Evolutionary conservation across 805 yeast genomes (phyloP).

Genomic region (Hanseniaspora meyeri): DNA sequence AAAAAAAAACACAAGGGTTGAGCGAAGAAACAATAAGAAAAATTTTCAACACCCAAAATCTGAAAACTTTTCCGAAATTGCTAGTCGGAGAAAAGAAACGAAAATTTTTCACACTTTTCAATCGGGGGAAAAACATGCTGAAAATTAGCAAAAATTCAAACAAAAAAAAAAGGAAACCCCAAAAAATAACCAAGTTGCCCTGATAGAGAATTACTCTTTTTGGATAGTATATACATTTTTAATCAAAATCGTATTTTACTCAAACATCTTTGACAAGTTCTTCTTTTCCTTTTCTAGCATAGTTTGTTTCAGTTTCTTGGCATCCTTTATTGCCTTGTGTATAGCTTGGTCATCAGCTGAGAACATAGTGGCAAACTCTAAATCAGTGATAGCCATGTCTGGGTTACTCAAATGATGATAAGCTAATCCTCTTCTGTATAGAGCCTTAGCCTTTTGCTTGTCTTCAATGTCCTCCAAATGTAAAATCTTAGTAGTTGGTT

Average conservation of each 20-base stretch:
- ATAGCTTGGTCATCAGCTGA: constrained; percentile 68
- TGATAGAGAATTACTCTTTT: background rate
- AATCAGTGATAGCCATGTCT: constrained; percentile 54
- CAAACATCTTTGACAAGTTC: constrained; percentile 60
- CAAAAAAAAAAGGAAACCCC: background rate
- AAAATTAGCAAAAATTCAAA: too few species aligned
- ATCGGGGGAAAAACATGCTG: background rate
- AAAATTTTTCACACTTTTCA: background rate
- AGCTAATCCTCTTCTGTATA: constrained; percentile 76
- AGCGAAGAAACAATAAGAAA: background rate
- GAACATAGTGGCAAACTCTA: constrained; percentile 50
- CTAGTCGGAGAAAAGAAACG: background rate
- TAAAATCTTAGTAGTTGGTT: constrained; percentile 54
- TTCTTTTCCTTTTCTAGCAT: constrained; percentile 58
- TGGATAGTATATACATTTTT: background rate
- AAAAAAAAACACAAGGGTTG: background rate
- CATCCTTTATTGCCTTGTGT: constrained; percentile 47
- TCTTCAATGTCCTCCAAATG: constrained; percentile 41
- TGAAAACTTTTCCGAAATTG: background rate
- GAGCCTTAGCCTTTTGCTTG: constrained; percentile 69
- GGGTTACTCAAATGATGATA: constrained; percentile 50
- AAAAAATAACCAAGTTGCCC: background rate
- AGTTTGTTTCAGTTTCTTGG: constrained; percentile 39
- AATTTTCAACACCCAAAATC: constrained; percentile 3
- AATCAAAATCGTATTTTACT: background rate